Base-by-base conservation (phyloP, 1,284 basidiomycete species). In the Puccinia novopanici region DNA sequence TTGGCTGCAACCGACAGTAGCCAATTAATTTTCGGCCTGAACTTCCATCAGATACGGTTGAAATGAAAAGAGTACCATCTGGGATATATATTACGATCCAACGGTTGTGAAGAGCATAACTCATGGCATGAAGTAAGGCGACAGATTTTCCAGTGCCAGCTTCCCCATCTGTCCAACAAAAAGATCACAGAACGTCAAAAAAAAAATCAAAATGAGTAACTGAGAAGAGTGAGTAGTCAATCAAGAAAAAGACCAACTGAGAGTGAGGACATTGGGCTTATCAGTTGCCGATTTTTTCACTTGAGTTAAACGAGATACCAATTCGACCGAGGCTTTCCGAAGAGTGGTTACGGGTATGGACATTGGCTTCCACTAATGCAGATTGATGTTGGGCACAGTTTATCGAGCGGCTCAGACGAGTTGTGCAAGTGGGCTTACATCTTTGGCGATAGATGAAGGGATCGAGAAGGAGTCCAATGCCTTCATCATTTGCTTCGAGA, bases 41-140 rank as follows among this genome's bases (percentile, higher is more conserved):
- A 22, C 19, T 34, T 61, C 37, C 10, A n/a, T 34, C 12, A 17
- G 17, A 54, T 42, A 1, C 4, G 61, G 34, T 30, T n/a, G 45
- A 55, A 34, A n/a, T 37, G 27, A 17, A 45, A 34, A 54, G 42
- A 15, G 72, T 65, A 77, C 76, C 76, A 65, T 77, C 72, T 17
- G 81, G 77, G 12, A 80, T 78, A n/a, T 81, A 81, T 24, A 80
- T 42, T 2, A 74, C 71, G 30, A 81, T 63, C 65, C 70, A 81
- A 22, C 57, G 48, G 15, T 61, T 71, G 34, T 77, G 75, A 19
- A 72, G 40, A 17, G 81, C 81, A 59, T 75, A 73, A 40, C 72
- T 72, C 19, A 81, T 65, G 22, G 55, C 67, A 27, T 81, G 81
- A 17, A 81, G 50, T 37, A 81, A 48, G 17, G 61, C 40, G 1